A percentile compares a stretch with the other conserved stretches of the same genome.
These are phyloP conservation scores for Penicillium brevicompactum DNA, from an alignment of 2,329 filamentous ascomycete genomes.

Conservation along the genomic window DNA sequence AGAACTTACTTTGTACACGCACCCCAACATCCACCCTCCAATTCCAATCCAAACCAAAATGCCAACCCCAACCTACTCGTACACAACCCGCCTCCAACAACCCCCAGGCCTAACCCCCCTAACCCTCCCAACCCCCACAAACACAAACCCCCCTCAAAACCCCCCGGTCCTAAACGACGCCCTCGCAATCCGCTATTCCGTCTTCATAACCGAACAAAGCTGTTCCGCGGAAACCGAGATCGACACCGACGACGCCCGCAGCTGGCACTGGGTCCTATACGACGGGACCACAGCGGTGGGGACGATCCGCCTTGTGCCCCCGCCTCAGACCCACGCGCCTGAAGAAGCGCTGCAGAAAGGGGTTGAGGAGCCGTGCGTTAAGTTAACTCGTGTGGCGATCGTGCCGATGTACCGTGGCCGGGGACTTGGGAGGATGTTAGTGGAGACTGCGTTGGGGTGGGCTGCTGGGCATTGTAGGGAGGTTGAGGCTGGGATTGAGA, in stretches of 20 bases:
- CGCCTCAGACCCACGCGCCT: constrained; percentile 68
- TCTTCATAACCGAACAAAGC: constrained; percentile 61
- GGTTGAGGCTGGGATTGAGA: constrained; percentile 29
- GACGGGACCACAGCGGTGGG: constrained; percentile 61
- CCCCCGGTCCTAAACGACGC: constrained; percentile 62
- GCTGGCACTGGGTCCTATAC: constrained; percentile 89
- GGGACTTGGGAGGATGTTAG: constrained; percentile 66
- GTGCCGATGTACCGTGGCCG: constrained; percentile 65
- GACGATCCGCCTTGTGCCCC: constrained; percentile 78
- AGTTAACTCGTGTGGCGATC: constrained; percentile 77
- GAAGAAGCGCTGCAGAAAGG: constrained; percentile 12
- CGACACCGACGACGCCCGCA: constrained; percentile 76
- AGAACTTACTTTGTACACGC: too few species aligned
- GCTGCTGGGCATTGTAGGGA: constrained; percentile 61
- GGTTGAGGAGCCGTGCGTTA: constrained; percentile 74
- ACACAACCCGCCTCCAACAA: constrained; percentile 24
- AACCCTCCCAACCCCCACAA: constrained; percentile 24
- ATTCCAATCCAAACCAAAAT: constrained; percentile 3
- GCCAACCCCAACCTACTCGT: not conserved
- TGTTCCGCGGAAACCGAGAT: constrained; percentile 69
- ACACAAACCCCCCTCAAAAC: constrained; percentile 22
- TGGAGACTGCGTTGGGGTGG: constrained; percentile 70
- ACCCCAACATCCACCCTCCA: too few species aligned
- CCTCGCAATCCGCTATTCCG: constrained; percentile 61
- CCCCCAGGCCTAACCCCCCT: constrained; percentile 26